These are phyloP conservation scores for Paramecium tetraurelia DNA, from an alignment of 73 alveolate genomes.

Conservation along the genomic window DNA sequence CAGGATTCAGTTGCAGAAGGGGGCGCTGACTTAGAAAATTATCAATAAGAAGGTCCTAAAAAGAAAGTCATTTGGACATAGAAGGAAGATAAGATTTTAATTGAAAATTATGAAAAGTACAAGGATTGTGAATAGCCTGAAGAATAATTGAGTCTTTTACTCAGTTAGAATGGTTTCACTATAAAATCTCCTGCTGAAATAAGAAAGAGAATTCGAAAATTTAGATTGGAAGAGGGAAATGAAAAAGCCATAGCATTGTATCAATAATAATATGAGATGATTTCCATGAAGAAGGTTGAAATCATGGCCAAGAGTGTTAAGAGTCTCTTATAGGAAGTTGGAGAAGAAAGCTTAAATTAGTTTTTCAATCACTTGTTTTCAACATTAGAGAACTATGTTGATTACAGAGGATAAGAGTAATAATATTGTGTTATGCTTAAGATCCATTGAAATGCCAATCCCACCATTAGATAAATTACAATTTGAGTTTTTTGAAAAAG, in stretches of 20 bases:
- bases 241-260: conserved; percentile 57
- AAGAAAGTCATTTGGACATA: conserved; percentile 68
- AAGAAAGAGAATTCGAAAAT: conserved; percentile 63
- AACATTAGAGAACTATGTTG: background rate
- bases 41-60: background rate
- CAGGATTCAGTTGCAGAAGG: conserved; percentile 9
- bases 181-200: conserved; percentile 68
- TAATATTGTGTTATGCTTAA: background rate
- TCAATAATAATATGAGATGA: conserved; percentile 6
- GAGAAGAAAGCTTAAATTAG: background rate
- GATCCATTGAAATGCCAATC: conserved; percentile 29
- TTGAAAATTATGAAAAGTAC: conserved; percentile 72
- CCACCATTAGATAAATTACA: background rate
- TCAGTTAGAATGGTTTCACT: conserved; percentile 51
- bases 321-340: background rate
- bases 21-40: background rate
- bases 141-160: conserved; percentile 65
- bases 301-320: conserved; percentile 39
- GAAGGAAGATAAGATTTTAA: conserved; percentile 71
- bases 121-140: conserved; percentile 60
- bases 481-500: conserved; percentile 12
- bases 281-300: conserved; percentile 42
- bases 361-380: conserved; percentile 3
- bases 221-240: conserved; percentile 67
- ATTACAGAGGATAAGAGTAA: background rate